These are phyloP conservation scores for Phytophthora quininea DNA, from an alignment of 352 stramenopile genomes.

Conservation along the genomic window DNA sequence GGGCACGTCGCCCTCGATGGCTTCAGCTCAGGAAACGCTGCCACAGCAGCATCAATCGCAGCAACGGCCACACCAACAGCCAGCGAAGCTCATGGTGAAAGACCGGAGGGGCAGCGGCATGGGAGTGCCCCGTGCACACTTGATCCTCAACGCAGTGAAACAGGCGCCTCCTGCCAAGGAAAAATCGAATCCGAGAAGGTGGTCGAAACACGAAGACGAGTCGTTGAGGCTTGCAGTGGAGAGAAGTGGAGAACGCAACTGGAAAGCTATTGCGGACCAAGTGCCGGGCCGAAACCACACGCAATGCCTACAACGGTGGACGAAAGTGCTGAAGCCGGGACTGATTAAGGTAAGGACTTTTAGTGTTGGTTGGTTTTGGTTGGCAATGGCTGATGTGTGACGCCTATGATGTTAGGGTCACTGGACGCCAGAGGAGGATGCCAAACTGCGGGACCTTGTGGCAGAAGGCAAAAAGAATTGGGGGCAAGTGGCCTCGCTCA, in stretches of 20 bases:
- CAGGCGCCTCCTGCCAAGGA: constrained; percentile 81
- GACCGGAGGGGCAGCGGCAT: constrained; percentile 79
- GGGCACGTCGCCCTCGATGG: constrained; percentile 21
- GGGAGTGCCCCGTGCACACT: constrained; percentile 67
- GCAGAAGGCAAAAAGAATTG: constrained; percentile 92
- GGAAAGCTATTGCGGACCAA: constrained; percentile 92
- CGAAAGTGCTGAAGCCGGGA: constrained; percentile 93
- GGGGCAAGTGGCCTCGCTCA: constrained; percentile 85
- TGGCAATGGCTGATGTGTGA: too few relatives aligned
- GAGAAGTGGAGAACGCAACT: constrained; percentile 86
- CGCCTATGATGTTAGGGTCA: constrained; percentile 62
- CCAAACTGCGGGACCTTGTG: constrained; percentile 82
- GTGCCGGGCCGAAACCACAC: constrained; percentile 92
- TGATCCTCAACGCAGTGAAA: constrained; percentile 80
- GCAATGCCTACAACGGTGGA: constrained; percentile 94
- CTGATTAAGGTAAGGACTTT: constrained; percentile 86
- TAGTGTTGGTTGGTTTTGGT: neutral
- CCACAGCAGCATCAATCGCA: constrained; percentile 30
- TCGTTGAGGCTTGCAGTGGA: constrained; percentile 85
- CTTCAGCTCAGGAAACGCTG: constrained; percentile 11
- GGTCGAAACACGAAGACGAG: constrained; percentile 88
- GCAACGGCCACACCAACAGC: constrained; percentile 37
- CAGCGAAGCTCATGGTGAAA: constrained; percentile 73
- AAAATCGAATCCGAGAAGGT: constrained; percentile 84
- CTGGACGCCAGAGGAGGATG: constrained; percentile 92